Evolutionary conservation across 306 rosid genomes (phyloP).

Genomic region (Echinosophora koreensis): DNA sequence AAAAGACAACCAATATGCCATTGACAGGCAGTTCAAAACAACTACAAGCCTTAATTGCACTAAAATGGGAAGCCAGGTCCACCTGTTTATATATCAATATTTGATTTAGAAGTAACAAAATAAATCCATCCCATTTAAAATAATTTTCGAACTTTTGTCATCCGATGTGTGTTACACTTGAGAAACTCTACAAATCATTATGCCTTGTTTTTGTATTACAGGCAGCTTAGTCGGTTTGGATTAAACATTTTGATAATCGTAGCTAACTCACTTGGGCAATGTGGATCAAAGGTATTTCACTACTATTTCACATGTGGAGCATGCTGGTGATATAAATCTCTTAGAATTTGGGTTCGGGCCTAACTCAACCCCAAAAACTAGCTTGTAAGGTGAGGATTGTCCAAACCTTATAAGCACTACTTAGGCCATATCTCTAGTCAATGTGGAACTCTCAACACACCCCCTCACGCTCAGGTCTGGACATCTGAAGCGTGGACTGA

Average conservation of each 20-base stretch:
- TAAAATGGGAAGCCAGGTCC: not conserved
- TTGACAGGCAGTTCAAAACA: slow-evolving; percentile 9
- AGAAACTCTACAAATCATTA: slow-evolving; percentile 10
- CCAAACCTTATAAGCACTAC: too few relatives aligned
- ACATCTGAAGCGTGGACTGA: too few relatives aligned
- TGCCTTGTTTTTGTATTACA: slow-evolving; percentile 12
- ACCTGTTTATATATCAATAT: not conserved
- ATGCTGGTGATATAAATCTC: slow-evolving; percentile 11
- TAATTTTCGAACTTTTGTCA: slow-evolving; percentile 15
- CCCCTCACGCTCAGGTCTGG: too few relatives aligned
- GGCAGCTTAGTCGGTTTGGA: slow-evolving; percentile 4
- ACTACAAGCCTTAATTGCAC: slow-evolving; percentile 25
- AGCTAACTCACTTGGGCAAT: slow-evolving; percentile 3
- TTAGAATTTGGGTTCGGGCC: too few relatives aligned
- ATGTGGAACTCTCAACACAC: too few relatives aligned
- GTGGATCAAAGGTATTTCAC: not conserved
- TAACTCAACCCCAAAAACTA: too few relatives aligned
- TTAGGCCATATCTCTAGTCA: too few relatives aligned
- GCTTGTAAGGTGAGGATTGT: too few relatives aligned
- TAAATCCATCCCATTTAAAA: slow-evolving; percentile 10
- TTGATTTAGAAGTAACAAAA: not conserved
- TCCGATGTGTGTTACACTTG: not conserved
- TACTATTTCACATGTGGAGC: slow-evolving; percentile 6
- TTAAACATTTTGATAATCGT: slow-evolving; percentile 31
- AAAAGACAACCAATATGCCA: not conserved